A percentile compares a stretch with the other conserved stretches of the same genome.
These are phyloP conservation scores for Penicillium freii DNA, from an alignment of 2,329 filamentous ascomycete species.

Conservation along the genomic window DNA sequence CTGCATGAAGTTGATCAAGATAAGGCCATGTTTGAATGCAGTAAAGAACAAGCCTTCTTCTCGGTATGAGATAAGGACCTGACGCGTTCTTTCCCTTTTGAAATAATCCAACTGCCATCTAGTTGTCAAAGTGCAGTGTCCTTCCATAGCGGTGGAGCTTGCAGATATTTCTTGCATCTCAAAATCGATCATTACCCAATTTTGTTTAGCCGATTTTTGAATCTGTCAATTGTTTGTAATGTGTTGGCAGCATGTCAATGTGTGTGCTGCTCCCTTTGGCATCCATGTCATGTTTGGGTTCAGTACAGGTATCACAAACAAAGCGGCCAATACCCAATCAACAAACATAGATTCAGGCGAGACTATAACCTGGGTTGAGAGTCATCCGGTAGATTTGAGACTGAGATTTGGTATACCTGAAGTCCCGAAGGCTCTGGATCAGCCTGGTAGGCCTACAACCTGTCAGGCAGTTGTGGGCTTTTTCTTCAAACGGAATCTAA, in stretches of 20 bases:
- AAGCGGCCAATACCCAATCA: not conserved
- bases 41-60: not conserved
- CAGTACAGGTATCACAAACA: not conserved
- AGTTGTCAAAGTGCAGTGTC: not conserved
- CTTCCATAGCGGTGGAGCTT: not conserved
- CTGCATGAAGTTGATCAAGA: conserved; percentile 3
- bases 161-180: not conserved
- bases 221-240: not conserved
- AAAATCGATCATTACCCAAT: conserved; percentile 5
- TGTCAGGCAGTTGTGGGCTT: not conserved
- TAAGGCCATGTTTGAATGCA: conserved; percentile 10
- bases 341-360: not conserved
- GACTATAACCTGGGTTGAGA: not conserved
- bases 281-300: not conserved
- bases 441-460: not conserved
- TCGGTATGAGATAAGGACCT: not conserved
- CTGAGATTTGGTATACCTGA: not conserved
- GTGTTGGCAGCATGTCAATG: not conserved
- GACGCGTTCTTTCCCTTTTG: not conserved
- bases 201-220: not conserved
- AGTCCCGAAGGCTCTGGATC: not conserved
- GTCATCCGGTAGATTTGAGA: not conserved
- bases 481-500: not conserved
- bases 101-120: not conserved
- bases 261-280: not conserved